Evolutionary conservation across 345 rosid genomes (phyloP), one percentile per base, ranked within the genome.

Genomic region (Laguncularia racemosa): DNA sequence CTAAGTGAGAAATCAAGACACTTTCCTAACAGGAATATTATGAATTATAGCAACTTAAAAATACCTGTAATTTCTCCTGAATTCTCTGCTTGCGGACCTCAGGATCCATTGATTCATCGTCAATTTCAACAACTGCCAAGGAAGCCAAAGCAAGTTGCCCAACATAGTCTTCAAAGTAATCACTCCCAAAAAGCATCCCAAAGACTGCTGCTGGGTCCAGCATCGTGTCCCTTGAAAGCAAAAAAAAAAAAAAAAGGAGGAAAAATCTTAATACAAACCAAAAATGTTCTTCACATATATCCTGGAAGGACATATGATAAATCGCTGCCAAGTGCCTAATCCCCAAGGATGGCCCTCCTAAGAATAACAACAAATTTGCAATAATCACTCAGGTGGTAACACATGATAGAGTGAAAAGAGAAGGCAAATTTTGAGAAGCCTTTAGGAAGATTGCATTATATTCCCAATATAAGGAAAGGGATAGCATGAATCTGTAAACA

Each of bases 111-210:
- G 78, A 52, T 21, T 75, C 90, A 48, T 74, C 74, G 19, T 92
- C 97, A 16, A 67, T 48, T 33, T 88, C 95, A 38, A 77, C 43
- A 21, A 84, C 49, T 13, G 88, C 70, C 63, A 81, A 19, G 46
- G 86, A 65, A 63, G 95, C 95, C 74, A 95, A 64, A 7, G 92
- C 91, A 62, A 93, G 91, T 69, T 90, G 83, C 13, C 99, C 99
- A 60, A 90, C 55, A 51, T 89, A 93, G 55, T 93, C 99, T 67
- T 93, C 99, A 70, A 93, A 93, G 57, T 48, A 68, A 33, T 93
- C 96, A 44, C 97, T 90, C 44, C 96, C 97, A 51, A 93, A 89
- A 48, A 88, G 76, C 97, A 87, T 87, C 48, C 97, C 96, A 67
- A 93, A 93, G 11, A 93, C 95, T 50, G 90, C 77, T 48, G 96